Base-by-base conservation (phyloP, 495 filamentous ascomycete species). In the Apiosordaria backusii region DNA sequence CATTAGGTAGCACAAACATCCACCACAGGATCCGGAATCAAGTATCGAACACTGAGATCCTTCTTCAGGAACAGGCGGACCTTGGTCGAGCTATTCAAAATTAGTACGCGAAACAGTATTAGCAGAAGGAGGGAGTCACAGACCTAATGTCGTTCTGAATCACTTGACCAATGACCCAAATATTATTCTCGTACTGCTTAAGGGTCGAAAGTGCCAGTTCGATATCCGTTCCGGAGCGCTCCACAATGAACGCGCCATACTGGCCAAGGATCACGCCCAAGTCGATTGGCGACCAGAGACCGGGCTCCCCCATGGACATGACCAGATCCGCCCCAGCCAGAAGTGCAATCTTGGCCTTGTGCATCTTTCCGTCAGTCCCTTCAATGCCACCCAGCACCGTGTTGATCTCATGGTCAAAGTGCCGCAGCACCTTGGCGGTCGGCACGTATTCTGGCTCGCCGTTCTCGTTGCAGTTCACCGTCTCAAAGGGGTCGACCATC, bases 381-480 rank as follows among this genome's bases (percentile, higher is more conserved):
- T 91, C 86, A 35, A 95, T 86, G 10, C 93, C 93, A 10, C 88
- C 86, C 4, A 90, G 82, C 18, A 90, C 85, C 2, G 83, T 83
- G 76, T 97, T 97, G 72, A 97, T 90, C 76, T 97, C 92, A 72
- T 96, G 77, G 65, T 92, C 85, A 71, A 97, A 92, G 74, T 97
- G 93, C 70, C 96, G 91, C 58, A 97, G 80, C 60, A 97, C 93
- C 50, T 89, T 82, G 1, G 93, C 93, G 10, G 93, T 97, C 13
- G 92, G 92, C 72, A 91, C 89, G 71, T 97, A 97, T 61, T 88
- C 84, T 67, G 88, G 87, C 67, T 93, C 88, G 68, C 84, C 81
- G 3, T 86, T 84, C 71, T 91, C 87, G 68, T 74, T 71, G 71
- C 62, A 65, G 50, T 70, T 74, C 29, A 71, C 67, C 64, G 74